Evolutionary conservation across 441 rosid genomes (phyloP).

Genomic region (Mallotus repandus): DNA sequence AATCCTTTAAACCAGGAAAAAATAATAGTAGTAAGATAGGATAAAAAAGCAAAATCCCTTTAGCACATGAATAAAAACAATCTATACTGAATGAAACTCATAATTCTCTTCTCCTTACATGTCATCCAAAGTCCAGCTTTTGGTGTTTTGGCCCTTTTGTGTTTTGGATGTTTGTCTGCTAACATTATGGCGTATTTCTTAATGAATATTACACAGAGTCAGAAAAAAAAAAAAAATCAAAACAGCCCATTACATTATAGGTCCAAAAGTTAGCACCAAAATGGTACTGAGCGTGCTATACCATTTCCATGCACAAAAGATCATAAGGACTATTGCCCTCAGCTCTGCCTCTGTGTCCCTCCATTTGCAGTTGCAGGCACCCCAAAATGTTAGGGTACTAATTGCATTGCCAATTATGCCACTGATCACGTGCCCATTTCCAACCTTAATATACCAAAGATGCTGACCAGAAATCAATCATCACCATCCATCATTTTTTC

Average conservation of each 20-base stretch:
- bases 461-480: constrained; percentile 21
- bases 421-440: constrained; percentile 24
- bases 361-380: constrained; percentile 2
- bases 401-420: constrained; percentile 32
- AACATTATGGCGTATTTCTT: background rate
- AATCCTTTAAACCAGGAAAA: too few species aligned
- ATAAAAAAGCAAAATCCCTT: too few species aligned
- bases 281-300: constrained; percentile 30
- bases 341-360: background rate
- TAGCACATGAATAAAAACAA: background rate
- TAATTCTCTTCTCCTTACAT: constrained; percentile 4
- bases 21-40: too few species aligned
- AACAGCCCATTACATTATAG: constrained; percentile 5
- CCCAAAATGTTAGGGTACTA: constrained; percentile 26
- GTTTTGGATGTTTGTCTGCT: constrained; percentile 18
- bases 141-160: constrained; percentile 16
- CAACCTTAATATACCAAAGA: constrained; percentile 17
- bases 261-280: constrained; percentile 21
- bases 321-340: background rate
- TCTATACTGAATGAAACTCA: background rate
- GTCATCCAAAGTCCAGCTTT: constrained; percentile 25
- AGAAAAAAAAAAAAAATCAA: background rate
- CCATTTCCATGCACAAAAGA: constrained; percentile 29
- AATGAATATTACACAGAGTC: background rate
- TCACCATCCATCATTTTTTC: constrained; percentile 8